These are phyloP conservation scores for Amanita muscaria DNA, from an alignment of 768 basidiomycete genomes.

Conservation along the genomic window DNA sequence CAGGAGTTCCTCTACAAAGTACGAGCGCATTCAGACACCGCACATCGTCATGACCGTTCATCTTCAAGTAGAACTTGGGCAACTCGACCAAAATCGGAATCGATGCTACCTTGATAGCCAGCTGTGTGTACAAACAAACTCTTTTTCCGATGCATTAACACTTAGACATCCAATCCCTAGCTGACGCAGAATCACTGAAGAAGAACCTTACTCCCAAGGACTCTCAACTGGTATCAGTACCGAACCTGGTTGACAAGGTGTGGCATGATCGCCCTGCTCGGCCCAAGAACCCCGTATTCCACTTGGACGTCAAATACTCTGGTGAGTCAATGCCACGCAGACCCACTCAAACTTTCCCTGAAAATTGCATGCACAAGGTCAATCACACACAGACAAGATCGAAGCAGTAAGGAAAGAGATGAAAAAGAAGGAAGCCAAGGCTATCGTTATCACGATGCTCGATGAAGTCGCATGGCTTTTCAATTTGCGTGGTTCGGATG, in stretches of 20 bases:
- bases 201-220: constrained; percentile 43
- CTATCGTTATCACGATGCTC: constrained; percentile 76
- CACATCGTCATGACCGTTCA: background rate
- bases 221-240: constrained; percentile 61
- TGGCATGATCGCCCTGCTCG: constrained; percentile 70
- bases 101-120: constrained; percentile 69
- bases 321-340: constrained; percentile 31
- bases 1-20: constrained; percentile 79
- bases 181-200: constrained; percentile 54
- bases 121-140: constrained; percentile 34
- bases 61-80: constrained; percentile 43
- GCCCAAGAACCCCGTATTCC: constrained; percentile 58
- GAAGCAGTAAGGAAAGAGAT: constrained; percentile 55
- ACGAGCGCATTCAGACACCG: background rate
- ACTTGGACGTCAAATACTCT: constrained; percentile 66
- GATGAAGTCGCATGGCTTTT: constrained; percentile 95
- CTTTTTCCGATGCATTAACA: too few relatives aligned
- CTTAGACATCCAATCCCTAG: constrained; percentile 24
- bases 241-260: constrained; percentile 73
- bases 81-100: constrained; percentile 65
- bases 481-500: constrained; percentile 88
- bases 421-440: constrained; percentile 52
- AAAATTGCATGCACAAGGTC: constrained; percentile 30
- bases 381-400: constrained; percentile 61
- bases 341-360: background rate